Evolutionary conservation across 2,329 filamentous ascomycete genomes (phyloP).

Genomic region (Botrytis elliptica): DNA sequence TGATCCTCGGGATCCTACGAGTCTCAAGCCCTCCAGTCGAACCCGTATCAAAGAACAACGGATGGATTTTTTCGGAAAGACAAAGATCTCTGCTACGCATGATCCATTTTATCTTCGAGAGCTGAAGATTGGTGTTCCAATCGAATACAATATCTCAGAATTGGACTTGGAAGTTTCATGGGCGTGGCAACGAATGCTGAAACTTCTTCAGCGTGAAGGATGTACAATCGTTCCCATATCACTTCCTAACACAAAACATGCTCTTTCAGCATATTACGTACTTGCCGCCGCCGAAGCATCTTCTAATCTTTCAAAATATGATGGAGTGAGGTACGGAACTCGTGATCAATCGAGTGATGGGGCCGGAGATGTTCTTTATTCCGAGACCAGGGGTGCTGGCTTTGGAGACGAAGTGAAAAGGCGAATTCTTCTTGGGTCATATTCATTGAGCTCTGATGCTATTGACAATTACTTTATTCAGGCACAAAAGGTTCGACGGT

Average conservation of each 20-base stretch:
- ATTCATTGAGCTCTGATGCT: slow-evolving; percentile 83
- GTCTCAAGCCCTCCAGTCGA: slow-evolving; percentile 49
- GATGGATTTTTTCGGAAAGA: slow-evolving; percentile 6
- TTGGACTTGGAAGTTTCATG: slow-evolving; percentile 66
- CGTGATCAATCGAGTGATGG: slow-evolving; percentile 48
- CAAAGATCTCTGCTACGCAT: background rate
- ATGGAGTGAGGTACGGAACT: slow-evolving; percentile 85
- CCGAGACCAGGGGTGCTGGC: slow-evolving; percentile 67
- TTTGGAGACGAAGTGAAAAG: slow-evolving; percentile 85
- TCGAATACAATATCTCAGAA: slow-evolving; percentile 87
- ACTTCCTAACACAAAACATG: slow-evolving; percentile 78
- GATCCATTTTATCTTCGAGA: slow-evolving; percentile 18
- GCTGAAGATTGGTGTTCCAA: slow-evolving; percentile 54
- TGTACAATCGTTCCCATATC: slow-evolving; percentile 73
- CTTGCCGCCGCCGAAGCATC: slow-evolving; percentile 93
- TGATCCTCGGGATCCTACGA: slow-evolving; percentile 50
- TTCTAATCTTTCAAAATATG: slow-evolving; percentile 95
- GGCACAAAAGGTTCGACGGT: slow-evolving; percentile 80
- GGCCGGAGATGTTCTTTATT: slow-evolving; percentile 67
- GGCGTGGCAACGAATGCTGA: slow-evolving; percentile 66
- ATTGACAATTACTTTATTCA: slow-evolving; percentile 97
- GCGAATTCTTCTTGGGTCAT: slow-evolving; percentile 85
- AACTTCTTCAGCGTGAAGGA: slow-evolving; percentile 60
- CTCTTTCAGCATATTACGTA: slow-evolving; percentile 91
- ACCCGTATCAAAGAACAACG: slow-evolving; percentile 22